Evolutionary conservation across 2,329 filamentous ascomycete genomes (phyloP).

Genomic region (Fusarium irregulare): DNA sequence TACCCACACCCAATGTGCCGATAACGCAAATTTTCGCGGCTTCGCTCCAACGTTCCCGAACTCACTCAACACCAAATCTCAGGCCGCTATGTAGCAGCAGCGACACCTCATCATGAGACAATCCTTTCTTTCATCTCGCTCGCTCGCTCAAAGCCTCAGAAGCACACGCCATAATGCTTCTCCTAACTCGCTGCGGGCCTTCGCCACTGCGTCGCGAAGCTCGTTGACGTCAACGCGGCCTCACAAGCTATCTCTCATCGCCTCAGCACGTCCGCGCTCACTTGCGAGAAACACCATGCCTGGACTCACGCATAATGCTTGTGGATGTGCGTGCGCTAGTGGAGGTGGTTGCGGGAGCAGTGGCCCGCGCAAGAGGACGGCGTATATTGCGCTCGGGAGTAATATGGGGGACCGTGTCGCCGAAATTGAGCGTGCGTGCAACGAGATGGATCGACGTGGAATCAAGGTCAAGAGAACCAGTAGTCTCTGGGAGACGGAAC

Average conservation of each 20-base stretch:
- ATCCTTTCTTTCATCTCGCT: slow-evolving; percentile 17
- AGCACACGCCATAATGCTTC: slow-evolving; percentile 15
- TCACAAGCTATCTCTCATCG: slow-evolving; percentile 18
- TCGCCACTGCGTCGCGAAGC: slow-evolving; percentile 25
- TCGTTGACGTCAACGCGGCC: slow-evolving; percentile 17
- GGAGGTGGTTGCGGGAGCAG: slow-evolving; percentile 44
- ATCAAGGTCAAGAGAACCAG: slow-evolving; percentile 85
- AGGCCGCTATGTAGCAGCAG: slow-evolving; percentile 31
- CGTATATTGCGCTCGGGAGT: slow-evolving; percentile 90
- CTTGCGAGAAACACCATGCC: slow-evolving; percentile 18
- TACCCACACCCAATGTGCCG: slow-evolving; percentile 29
- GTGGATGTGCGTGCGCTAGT: slow-evolving; percentile 51
- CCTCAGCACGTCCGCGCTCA: slow-evolving; percentile 31
- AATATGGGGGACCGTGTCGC: slow-evolving; percentile 88
- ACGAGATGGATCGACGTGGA: slow-evolving; percentile 76
- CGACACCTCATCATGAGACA: slow-evolving; percentile 36
- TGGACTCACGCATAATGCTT: slow-evolving; percentile 45
- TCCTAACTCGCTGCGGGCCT: slow-evolving; percentile 15
- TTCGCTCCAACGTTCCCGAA: slow-evolving; percentile 2
- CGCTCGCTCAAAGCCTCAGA: slow-evolving; percentile 21
- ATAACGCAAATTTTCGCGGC: slow-evolving; percentile 45
- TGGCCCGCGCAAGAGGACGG: slow-evolving; percentile 57
- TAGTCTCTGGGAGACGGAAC: slow-evolving; percentile 90
- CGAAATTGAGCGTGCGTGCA: slow-evolving; percentile 87
- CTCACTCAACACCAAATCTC: slow-evolving; percentile 23